Conservation (phyloP, 148 eudicot species). For the Nyssa sinensis region DNA sequence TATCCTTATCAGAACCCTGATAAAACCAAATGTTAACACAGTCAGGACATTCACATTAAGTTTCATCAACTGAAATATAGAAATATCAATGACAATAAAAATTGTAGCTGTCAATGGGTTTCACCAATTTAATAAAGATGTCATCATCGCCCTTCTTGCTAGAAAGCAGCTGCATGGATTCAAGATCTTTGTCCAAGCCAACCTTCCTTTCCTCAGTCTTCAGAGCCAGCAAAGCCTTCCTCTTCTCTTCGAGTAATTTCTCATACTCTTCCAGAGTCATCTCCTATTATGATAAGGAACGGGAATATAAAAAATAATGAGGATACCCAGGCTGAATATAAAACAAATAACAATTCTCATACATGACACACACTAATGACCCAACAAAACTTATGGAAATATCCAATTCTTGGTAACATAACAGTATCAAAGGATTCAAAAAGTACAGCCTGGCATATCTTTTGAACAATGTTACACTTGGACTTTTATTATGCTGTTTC, state of each 20-base stretch:
- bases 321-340: not conserved
- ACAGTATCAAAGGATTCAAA: not conserved
- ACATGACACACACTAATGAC: not conserved
- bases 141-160: slow-evolving; percentile 65
- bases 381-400: not conserved
- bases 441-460: too few relatives aligned
- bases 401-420: not conserved
- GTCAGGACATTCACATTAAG: not conserved
- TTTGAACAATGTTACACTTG: too few relatives aligned
- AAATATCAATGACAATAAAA: not conserved
- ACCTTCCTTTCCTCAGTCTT: slow-evolving; percentile 80
- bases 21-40: not conserved
- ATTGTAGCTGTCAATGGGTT: not conserved
- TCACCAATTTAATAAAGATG: slow-evolving; percentile 67
- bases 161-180: slow-evolving; percentile 64
- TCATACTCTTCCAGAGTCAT: slow-evolving; percentile 86
- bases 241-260: slow-evolving; percentile 77
- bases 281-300: slow-evolving; percentile 36
- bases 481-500: too few relatives aligned
- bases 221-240: slow-evolving; percentile 56
- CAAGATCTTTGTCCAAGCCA: slow-evolving; percentile 53
- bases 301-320: not conserved
- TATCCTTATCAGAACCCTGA: slow-evolving; percentile 64
- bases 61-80: not conserved
- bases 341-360: not conserved